Percentiles rank a stretch among this genome's conserved stretches.
Evolutionary conservation across 345 rosid genomes (phyloP).

Genomic region (Eutrema heterophyllum): DNA sequence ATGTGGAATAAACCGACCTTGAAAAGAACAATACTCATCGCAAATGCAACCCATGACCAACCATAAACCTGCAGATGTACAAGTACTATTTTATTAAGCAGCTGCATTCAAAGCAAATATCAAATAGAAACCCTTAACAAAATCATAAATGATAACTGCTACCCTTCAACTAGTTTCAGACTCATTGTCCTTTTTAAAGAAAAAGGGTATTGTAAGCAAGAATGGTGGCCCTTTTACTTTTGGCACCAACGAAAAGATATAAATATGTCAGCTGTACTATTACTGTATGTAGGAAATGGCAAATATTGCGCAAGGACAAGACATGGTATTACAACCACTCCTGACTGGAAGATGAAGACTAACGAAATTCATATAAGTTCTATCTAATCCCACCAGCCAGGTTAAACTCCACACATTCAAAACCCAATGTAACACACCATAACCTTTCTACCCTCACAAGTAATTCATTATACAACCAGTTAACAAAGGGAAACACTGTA

Average conservation of each 20-base stretch:
- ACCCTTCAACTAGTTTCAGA: slow-evolving; percentile 1
- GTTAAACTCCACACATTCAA: not conserved
- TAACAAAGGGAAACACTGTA: slow-evolving; percentile 18
- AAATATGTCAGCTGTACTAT: no score
- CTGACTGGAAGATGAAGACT: not conserved
- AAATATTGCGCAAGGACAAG: not conserved
- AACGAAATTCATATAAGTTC: not conserved
- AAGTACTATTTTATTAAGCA: not conserved
- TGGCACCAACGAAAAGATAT: no score
- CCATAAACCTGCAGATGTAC: slow-evolving; percentile 63
- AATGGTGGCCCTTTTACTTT: not conserved
- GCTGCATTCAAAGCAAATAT: not conserved
- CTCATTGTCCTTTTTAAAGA: not conserved
- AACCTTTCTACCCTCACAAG: not conserved
- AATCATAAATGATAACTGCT: not conserved
- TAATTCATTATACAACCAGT: not conserved
- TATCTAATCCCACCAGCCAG: not conserved
- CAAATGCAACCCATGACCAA: slow-evolving; percentile 78
- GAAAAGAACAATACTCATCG: slow-evolving; percentile 63
- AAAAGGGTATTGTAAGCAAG: not conserved
- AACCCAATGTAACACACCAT: not conserved
- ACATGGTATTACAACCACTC: not conserved
- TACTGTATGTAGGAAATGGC: not conserved
- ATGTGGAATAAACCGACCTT: slow-evolving; percentile 45
- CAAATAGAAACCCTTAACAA: not conserved